These are phyloP conservation scores for Paramecium pentaurelia DNA, from an alignment of 73 alveolate species.

Conservation along the genomic window DNA sequence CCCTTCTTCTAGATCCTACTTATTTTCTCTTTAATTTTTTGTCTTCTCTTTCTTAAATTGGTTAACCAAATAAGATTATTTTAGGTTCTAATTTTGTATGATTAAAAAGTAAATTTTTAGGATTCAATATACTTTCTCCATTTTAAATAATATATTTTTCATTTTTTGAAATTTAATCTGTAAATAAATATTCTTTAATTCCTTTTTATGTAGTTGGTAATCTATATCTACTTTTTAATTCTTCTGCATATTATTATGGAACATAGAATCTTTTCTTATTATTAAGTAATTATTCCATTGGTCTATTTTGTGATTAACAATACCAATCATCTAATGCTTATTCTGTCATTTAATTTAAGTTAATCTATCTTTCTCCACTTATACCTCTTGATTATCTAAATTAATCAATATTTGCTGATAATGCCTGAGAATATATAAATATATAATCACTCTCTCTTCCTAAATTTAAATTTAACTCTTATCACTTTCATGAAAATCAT, in stretches of 20 bases:
- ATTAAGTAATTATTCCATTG: not conserved
- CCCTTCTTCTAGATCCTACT: not conserved
- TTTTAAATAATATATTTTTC: constrained; percentile 15
- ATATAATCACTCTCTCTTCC: not conserved
- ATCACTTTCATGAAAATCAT: not conserved
- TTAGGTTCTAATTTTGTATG: not conserved
- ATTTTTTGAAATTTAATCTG: not conserved
- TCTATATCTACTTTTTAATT: not conserved
- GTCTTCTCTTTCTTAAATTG: constrained; percentile 12
- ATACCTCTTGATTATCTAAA: not conserved
- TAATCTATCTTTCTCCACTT: not conserved
- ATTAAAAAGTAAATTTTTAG: not conserved
- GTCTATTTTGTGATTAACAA: constrained; percentile 6
- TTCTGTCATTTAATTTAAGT: not conserved
- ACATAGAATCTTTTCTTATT: not conserved
- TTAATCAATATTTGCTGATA: not conserved
- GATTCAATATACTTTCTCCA: not conserved
- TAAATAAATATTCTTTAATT: not conserved
- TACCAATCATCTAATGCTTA: constrained; percentile 39
- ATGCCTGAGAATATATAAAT: not conserved
- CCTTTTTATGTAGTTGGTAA: not conserved
- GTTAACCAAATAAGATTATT: not conserved
- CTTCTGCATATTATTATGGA: constrained; percentile 1
- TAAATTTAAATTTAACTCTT: not conserved
- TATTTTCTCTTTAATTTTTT: not conserved